These are phyloP conservation scores for Blastobotrys apis DNA, from an alignment of 1,139 yeast genomes.

Conservation along the genomic window DNA sequence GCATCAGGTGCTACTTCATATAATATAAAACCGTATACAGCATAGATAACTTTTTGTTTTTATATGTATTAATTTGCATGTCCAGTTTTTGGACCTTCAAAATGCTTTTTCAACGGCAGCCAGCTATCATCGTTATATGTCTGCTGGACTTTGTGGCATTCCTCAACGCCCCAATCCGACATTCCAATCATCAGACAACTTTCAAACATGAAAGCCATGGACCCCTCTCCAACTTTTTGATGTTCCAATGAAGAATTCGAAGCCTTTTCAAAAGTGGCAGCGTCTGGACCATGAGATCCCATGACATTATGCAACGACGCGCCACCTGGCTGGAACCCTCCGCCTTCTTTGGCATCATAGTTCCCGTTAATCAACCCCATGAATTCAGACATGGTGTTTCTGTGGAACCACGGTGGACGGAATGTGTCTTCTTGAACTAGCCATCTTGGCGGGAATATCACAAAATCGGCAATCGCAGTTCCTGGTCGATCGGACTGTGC, in stretches of 20 bases:
- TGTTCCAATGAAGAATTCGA: conserved; percentile 25
- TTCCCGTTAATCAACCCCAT: conserved; percentile 33
- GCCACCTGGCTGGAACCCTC: conserved; percentile 33
- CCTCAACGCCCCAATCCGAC: conserved; percentile 24
- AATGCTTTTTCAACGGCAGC: conserved; percentile 23
- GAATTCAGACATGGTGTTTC: conserved; percentile 33
- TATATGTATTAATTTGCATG: not conserved
- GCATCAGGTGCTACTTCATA: conserved; percentile 16
- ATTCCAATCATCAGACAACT: conserved; percentile 25
- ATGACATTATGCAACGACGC: conserved; percentile 33
- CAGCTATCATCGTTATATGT: conserved; percentile 26
- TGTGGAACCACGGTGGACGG: conserved; percentile 34
- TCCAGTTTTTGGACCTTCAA: conserved; percentile 15
- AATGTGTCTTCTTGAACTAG: conserved; percentile 32
- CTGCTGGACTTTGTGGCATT: conserved; percentile 26
- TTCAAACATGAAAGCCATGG: conserved; percentile 33
- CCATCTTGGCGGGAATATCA: conserved; percentile 34
- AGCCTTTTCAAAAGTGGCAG: conserved; percentile 27
- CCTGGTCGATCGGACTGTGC: conserved; percentile 29
- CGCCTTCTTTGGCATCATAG: conserved; percentile 31
- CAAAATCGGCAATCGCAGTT: conserved; percentile 33
- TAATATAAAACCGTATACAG: not conserved
- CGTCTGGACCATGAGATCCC: conserved; percentile 33
- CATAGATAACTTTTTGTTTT: not conserved
- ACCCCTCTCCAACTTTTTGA: conserved; percentile 27